These are phyloP conservation scores for Irpex sp. DNA, from an alignment of 1,284 basidiomycete genomes.

Conservation along the genomic window DNA sequence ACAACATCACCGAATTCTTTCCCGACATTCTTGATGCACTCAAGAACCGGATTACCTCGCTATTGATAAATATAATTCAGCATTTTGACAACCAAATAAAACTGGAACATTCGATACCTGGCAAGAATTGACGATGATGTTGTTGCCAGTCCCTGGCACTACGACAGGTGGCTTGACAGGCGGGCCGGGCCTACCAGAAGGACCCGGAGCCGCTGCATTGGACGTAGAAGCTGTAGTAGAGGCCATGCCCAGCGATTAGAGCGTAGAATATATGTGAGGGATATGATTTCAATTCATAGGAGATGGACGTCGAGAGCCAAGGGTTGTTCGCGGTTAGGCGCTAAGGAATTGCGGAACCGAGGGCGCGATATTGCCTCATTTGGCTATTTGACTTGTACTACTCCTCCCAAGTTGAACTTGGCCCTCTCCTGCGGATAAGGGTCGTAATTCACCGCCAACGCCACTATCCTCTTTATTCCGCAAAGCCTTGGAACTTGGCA, in stretches of 20 bases:
- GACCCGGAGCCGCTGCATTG: neutral
- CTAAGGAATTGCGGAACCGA: neutral
- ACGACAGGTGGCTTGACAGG: conserved; percentile 55
- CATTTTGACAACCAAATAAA: neutral
- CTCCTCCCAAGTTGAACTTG: too few relatives aligned
- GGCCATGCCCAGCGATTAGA: too few relatives aligned
- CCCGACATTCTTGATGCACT: conserved; percentile 81
- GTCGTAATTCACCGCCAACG: too few relatives aligned
- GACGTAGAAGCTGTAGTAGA: neutral
- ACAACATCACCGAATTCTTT: conserved; percentile 96
- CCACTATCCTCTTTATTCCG: too few relatives aligned
- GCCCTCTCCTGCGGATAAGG: too few relatives aligned
- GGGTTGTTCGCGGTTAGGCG: neutral
- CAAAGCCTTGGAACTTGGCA: too few relatives aligned
- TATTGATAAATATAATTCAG: conserved; percentile 28
- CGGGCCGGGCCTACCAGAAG: neutral
- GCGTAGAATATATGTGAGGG: too few relatives aligned
- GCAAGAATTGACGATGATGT: conserved; percentile 70
- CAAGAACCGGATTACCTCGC: conserved; percentile 87
- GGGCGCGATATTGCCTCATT: neutral
- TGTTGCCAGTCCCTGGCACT: conserved; percentile 65
- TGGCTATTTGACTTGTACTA: neutral
- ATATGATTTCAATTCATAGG: neutral
- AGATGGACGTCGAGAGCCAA: neutral
- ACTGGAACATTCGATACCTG: conserved; percentile 37